Base-by-base conservation (phyloP, 1,284 basidiomycete species). In the Malassezia obtusa region DNA sequence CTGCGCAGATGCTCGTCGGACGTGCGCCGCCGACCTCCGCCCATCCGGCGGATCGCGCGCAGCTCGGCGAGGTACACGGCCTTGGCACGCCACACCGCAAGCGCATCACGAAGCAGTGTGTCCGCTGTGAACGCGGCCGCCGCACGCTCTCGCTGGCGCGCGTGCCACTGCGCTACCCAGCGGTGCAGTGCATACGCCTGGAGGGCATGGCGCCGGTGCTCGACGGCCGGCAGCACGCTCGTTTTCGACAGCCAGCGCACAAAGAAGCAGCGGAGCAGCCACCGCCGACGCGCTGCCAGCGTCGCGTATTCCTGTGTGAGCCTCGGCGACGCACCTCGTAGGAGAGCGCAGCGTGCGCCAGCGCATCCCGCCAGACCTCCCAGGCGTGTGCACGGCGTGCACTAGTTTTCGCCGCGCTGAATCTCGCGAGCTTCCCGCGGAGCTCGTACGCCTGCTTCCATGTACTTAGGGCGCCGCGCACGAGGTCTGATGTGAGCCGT, bases 191-290 rank as follows among this genome's bases (percentile, higher is more conserved):
- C 41, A 19, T 10, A 9, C 11, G 17, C n/a, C 26, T 37, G 12
- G 8, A 35, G 25, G 1, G 22, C 19, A 15, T 15, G 21, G 9
- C 40, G 45, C 35, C 25, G 38, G 8, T 22, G 25, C 1, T 47
- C 46, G 17, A 40, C 40, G 11, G 41, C 31, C 1, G 31, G 49
- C 9, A 49, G 52, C 22, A 49, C 33, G 19, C 37, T 48, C 22
- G 41, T 30, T 8, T 32, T 24, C n/a, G 17, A 25, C 14, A 32
- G 43, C 52, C 52, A 54, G 15, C 25, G 25, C 17, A 12, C 26
- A 30, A 47, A 54, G 30, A 17, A 54, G 7, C 30, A 30, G 41
- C 43, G 52, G 19, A 54, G 32, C 12, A 54, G 32, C n/a, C 15
- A 19, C 9, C 31, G 38, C 26, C 52, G 39, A 1, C 52, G 52